Base-by-base conservation (phyloP, 768 basidiomycete genomes). In the Podaxis carcinomalis region DNA sequence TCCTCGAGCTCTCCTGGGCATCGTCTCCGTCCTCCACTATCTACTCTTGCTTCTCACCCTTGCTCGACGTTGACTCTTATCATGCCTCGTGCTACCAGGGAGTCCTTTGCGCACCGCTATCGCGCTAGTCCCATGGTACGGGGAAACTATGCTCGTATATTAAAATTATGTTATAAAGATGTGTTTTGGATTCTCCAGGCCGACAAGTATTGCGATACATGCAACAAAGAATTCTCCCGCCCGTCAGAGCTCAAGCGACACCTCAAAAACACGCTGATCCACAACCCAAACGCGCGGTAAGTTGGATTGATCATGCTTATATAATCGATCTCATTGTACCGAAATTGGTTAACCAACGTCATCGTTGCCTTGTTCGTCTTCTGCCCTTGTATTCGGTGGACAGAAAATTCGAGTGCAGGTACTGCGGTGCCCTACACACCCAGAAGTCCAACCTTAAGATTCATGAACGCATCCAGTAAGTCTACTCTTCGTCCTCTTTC, bases 381-480 rank as follows among this genome's bases (percentile, higher is more conserved):
- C 37, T 2, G 32, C 16, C 42, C 42, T 44, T 44, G 42, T 44
- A 44, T 19, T n/a, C 39, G 39, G 16, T n/a, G 16, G 2, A 49
- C 47, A 55, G 54, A 16, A 40, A 42, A 27, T 55, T 25, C 39
- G 11, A 27, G 39, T 55, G 54, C 25, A 39, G 7, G 6, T 40
- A 42, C 14, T 55, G 54, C 36, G 39, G 39, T 11, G 35, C 54
- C 25, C 27, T 6, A 40, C 54, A 42, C 39, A 55, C 54, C 13
- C 54, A 55, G 23, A 55, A 55, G 11, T 55, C 54, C 37, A 57
- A 50, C 35, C 46, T 57, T 13, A 36, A 11, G 32, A 57, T 23
- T 14, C 56, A 57, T 14, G 46, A 49, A 25, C 46, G 46, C 14
- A 57, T 25, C 6, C 56, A 57, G 56, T 57, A 16, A 57, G 56